Base-by-base conservation (phyloP, 768 basidiomycete species). In the Leccinum uliginosum region DNA sequence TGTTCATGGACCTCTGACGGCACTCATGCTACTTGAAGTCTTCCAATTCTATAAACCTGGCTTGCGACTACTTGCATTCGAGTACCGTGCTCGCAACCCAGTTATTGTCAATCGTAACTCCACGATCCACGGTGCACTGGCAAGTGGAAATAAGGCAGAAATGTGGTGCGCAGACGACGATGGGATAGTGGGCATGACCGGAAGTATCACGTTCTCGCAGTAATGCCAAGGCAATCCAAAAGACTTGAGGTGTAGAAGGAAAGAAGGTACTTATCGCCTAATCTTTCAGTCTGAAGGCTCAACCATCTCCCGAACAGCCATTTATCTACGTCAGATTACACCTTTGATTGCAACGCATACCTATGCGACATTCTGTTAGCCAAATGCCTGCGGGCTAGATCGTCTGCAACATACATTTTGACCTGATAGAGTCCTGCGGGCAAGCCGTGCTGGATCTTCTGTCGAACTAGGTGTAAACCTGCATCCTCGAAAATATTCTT, bases 1-100 rank as follows among this genome's bases (percentile, higher is more conserved):
- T n/a, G 88, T 93, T 11, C 91, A 93, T 65, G 91, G 89, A 0
- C 91, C 91, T 40, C 73, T 93, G 44, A 92, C 86, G 3, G 89
- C 91, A 0, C 74, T 89, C 52, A 84, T 93, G 81, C 75, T 93
- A 5, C 74, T 93, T 34, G 91, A 93, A 64, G 72, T 79, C 0
- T 74, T 81, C 32, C 69, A 73, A 7, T 75, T 83, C 62, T 69
- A 83, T 49, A 73, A 80, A 48, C 83, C 85, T 1, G 69, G 74
- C 2, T 67, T 73, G 12, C 66, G 72, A 23, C 63, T 91, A 54
- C 74, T 68, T 46, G 59, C 72, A 6, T 91, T 90, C 62, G 82
- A 83, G 58, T 91, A 91, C 65, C 79, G 85, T 35, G 89, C 89
- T 5, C 78, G 79, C 40, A 87, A 86, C 58, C 85, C 85, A 3